A percentile compares a stretch with the other conserved stretches of the same genome.
These are phyloP conservation scores for Gyrodon lividus DNA, from an alignment of 768 basidiomycete genomes.

Conservation along the genomic window DNA sequence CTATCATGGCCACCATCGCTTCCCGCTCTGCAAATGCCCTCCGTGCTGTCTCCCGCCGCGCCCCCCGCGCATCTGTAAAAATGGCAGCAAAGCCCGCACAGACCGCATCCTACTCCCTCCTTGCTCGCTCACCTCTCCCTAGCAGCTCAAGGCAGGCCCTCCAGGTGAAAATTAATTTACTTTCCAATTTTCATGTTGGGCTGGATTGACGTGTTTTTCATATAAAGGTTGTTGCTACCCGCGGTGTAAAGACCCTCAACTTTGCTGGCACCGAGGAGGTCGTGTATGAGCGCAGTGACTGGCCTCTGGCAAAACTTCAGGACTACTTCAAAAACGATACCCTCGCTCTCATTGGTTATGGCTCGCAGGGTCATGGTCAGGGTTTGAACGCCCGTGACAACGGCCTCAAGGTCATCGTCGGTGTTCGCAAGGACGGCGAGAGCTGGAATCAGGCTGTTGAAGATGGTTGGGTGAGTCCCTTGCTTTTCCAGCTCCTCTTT, in stretches of 20 bases:
- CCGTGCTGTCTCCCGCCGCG: conserved; percentile 65
- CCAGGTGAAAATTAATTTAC: conserved; percentile 29
- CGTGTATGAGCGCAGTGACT: conserved; percentile 95
- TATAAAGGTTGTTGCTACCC: conserved; percentile 45
- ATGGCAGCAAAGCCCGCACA: conserved; percentile 42
- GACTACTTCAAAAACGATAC: conserved; percentile 99
- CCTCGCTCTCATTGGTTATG: conserved; percentile 97
- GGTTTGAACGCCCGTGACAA: conserved; percentile 99
- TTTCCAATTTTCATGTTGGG: background rate
- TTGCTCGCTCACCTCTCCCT: conserved; percentile 44
- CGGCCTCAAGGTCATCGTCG: conserved; percentile 96
- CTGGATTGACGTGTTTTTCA: background rate
- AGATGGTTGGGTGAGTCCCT: conserved; percentile 85
- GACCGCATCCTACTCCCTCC: conserved; percentile 67
- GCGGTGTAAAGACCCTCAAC: conserved; percentile 93
- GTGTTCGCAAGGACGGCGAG: conserved; percentile 95
- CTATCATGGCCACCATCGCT: conserved; percentile 61
- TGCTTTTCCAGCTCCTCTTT: background rate
- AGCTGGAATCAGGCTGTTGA: conserved; percentile 94
- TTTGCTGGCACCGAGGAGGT: conserved; percentile 93
- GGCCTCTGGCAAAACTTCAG: conserved; percentile 96
- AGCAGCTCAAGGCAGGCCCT: conserved; percentile 30
- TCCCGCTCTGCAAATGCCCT: conserved; percentile 65
- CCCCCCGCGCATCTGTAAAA: conserved; percentile 48
- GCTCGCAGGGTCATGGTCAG: conserved; percentile 98